Percentiles rank a stretch among this genome's conserved stretches.
Evolutionary conservation across 306 rosid genomes (phyloP).

Genomic region (Vigna reflexopilosa): DNA sequence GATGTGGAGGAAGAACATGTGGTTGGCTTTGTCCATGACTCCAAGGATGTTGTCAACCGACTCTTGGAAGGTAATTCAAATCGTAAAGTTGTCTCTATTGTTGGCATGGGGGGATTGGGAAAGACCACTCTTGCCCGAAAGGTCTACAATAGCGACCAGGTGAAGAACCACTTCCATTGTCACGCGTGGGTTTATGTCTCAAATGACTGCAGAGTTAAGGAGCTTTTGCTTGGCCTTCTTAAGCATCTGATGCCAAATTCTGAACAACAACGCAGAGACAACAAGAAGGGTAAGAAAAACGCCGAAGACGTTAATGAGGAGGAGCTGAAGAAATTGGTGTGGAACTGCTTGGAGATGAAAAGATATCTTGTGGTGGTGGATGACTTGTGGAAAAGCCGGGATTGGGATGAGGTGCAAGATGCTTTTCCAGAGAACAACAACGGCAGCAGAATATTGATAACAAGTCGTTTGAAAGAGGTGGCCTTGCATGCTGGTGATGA

Average conservation of each 20-base stretch:
- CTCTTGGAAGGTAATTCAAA: not conserved
- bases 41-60: not conserved
- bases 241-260: not conserved
- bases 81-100: not conserved
- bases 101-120: slow-evolving; percentile 34
- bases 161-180: not conserved
- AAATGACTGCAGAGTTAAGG: not conserved
- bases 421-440: slow-evolving; percentile 12
- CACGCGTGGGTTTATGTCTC: slow-evolving; percentile 23
- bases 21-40: not conserved
- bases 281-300: not conserved
- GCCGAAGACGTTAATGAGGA: not conserved
- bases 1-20: slow-evolving; percentile 38
- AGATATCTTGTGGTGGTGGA: slow-evolving; percentile 36
- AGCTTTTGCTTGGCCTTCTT: slow-evolving; percentile 4
- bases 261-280: not conserved
- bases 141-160: not conserved
- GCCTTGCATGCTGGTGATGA: not conserved
- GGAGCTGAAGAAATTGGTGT: slow-evolving; percentile 13
- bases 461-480: slow-evolving; percentile 37
- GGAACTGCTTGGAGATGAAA: not conserved
- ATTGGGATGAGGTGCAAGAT: slow-evolving; percentile 25
- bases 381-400: slow-evolving; percentile 24
- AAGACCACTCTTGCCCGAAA: slow-evolving; percentile 40
- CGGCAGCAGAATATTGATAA: slow-evolving; percentile 44